Conservation (phyloP, 768 basidiomycete species). For the Lyophyllum semitale region DNA sequence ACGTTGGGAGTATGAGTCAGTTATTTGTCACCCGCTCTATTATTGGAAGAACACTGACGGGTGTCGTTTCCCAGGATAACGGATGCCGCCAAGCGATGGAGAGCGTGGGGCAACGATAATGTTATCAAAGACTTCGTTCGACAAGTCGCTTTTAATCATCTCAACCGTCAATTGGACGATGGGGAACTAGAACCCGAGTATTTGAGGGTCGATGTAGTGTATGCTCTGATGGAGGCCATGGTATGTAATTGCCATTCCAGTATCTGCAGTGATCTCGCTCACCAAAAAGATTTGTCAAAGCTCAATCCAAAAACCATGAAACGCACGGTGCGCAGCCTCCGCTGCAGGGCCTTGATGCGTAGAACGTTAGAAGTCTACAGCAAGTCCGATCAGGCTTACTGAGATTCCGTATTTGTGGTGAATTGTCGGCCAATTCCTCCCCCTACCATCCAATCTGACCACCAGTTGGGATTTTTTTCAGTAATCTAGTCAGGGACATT, state of each 20-base stretch:
- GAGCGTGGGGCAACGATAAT: slow-evolving; percentile 12
- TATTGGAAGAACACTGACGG: background rate
- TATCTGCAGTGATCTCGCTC: background rate
- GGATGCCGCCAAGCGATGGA: slow-evolving; percentile 16
- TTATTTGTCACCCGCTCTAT: background rate
- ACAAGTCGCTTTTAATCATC: slow-evolving; percentile 18
- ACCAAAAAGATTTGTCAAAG: background rate
- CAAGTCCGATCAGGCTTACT: background rate
- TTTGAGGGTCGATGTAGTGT: slow-evolving; percentile 14
- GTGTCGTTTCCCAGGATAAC: slow-evolving; percentile 8
- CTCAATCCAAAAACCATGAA: slow-evolving; percentile 18
- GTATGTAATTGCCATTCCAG: background rate
- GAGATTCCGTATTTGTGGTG: background rate
- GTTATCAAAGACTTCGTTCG: slow-evolving; percentile 17
- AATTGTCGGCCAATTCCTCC: background rate
- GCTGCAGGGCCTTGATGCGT: slow-evolving; percentile 19
- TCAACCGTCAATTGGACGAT: slow-evolving; percentile 14
- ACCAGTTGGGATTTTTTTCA: no score
- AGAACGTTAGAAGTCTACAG: slow-evolving; percentile 10
- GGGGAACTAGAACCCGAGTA: slow-evolving; percentile 14
- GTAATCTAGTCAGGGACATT: background rate
- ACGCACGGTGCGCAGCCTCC: slow-evolving; percentile 18
- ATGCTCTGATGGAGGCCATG: slow-evolving; percentile 17
- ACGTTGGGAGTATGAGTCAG: slow-evolving; percentile 19
- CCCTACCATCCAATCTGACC: no score